phyloP scores from a whole-genome alignment of 2,329 filamentous ascomycete species.

The Thielaviopsis ethacetica region DNA sequence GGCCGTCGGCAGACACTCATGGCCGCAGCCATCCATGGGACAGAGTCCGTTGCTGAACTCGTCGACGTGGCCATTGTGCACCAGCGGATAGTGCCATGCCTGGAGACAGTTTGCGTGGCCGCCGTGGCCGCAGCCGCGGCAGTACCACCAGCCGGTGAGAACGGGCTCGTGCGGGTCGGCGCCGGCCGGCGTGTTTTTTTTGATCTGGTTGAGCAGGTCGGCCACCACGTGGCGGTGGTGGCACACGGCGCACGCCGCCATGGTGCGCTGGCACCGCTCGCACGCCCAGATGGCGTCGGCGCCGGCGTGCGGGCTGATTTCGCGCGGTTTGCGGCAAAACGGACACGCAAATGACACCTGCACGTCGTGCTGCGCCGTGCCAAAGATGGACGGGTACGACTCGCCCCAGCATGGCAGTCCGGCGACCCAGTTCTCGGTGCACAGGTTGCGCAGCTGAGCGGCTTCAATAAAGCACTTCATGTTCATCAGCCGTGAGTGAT shows the following conservation, averaged over 20 bases:
- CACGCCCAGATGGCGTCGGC: constrained; percentile 38
- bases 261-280: constrained; percentile 34
- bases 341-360: constrained; percentile 38
- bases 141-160: constrained; percentile 43
- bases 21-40: constrained; percentile 47
- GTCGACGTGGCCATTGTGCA: background rate
- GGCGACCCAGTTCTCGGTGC: constrained; percentile 38
- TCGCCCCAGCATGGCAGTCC: constrained; percentile 36
- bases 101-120: constrained; percentile 44
- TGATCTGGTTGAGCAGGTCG: constrained; percentile 19
- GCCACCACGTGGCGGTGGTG: constrained; percentile 33
- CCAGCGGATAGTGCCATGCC: constrained; percentile 32
- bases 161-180: constrained; percentile 15
- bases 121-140: constrained; percentile 44
- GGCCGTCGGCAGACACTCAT: constrained; percentile 41
- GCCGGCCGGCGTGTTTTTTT: constrained; percentile 1
- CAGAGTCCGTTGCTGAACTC: constrained; percentile 40
- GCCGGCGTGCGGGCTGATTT: constrained; percentile 27
- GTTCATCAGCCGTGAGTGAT: constrained; percentile 41
- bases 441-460: constrained; percentile 43
- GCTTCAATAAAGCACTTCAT: constrained; percentile 46
- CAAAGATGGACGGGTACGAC: constrained; percentile 37
- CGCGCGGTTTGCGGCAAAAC: constrained; percentile 38
- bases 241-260: constrained; percentile 44
- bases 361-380: constrained; percentile 36